Evolutionary conservation across 441 rosid genomes (phyloP).

Genomic region (Arabidopsis lyrata): DNA sequence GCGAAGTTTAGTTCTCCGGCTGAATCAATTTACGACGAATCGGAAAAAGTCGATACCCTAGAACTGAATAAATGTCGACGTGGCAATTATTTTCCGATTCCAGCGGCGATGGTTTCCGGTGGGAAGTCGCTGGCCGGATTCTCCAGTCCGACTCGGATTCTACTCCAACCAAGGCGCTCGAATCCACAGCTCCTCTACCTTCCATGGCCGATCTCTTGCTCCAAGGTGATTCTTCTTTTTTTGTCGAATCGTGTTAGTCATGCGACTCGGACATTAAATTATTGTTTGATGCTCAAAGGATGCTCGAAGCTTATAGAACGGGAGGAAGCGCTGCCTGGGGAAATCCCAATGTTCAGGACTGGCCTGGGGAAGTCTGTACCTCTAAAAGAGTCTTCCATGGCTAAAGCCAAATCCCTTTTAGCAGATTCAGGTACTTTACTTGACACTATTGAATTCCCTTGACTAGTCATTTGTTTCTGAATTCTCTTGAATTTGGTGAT

Average conservation of each 20-base stretch:
- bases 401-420: constrained; percentile 65
- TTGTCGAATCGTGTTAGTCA: neutral
- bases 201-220: constrained; percentile 74
- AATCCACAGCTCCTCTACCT: constrained; percentile 51
- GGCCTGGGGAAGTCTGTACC: constrained; percentile 72
- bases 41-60: constrained; percentile 17
- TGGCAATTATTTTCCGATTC: constrained; percentile 71
- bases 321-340: constrained; percentile 39
- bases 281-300: constrained; percentile 49
- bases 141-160: constrained; percentile 38
- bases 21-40: constrained; percentile 9
- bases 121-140: constrained; percentile 61
- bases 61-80: constrained; percentile 62
- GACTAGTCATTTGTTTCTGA: neutral
- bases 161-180: constrained; percentile 33
- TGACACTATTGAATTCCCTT: neutral
- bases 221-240: constrained; percentile 50
- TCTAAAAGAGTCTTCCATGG: constrained; percentile 68
- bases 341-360: constrained; percentile 63
- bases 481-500: neutral
- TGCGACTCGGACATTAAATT: neutral
- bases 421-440: constrained; percentile 50
- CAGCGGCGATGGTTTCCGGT: constrained; percentile 58
- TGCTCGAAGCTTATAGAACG: constrained; percentile 64
- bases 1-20: neutral